Evolutionary conservation across 495 filamentous ascomycete species (phyloP), one percentile per base, ranked within the genome.

Genomic region (Trichocladium uniseriatum): DNA sequence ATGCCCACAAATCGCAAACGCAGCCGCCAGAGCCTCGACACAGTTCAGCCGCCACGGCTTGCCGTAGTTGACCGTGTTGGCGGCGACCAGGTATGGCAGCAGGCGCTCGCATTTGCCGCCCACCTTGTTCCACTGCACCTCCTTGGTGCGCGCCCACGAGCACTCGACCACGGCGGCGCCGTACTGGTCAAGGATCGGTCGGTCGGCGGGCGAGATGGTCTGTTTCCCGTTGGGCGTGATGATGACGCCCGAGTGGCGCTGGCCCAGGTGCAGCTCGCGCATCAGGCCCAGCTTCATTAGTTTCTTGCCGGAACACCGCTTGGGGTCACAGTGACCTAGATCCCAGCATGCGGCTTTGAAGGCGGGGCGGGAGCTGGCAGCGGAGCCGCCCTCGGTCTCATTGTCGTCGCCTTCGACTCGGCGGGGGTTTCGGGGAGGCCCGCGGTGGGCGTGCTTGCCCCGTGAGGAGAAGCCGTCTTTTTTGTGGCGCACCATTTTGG

Each of bases 301-400:
- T 45, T 85, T 79, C 71, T 98, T 96, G 13, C 92, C 92, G 0
- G 91, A 96, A 66, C 92, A 98, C 57, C 94, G 75, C 65, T 97
- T 96, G 7, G 90, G 89, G 64, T 98, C 92, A 70, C 92, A 98
- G 65, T 98, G 92, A 41, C 88, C 89, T 31, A 98, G 72, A 65
- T 98, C 92, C 92, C 92, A 98, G 62, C 91, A 95, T 31, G 91
- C 92, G 38, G 92, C 94, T 72, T 86, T 89, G 77, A 86, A 94
- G 13, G 79, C 63, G 27, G 87, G 63, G 34, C 52, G 46, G 19
- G 51, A 38, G 84, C 49, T 71, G 71, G 32, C 69, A 60, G 48
- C 65, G 54, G 70, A 69, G 65, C 67, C 55, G 42, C 54, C 56
- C 49, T 60, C 49, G 48, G 59, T 42, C 65, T 69, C 57, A 24